Conservation (phyloP, 495 filamentous ascomycete genomes). For the Penicillium pulvis region DNA sequence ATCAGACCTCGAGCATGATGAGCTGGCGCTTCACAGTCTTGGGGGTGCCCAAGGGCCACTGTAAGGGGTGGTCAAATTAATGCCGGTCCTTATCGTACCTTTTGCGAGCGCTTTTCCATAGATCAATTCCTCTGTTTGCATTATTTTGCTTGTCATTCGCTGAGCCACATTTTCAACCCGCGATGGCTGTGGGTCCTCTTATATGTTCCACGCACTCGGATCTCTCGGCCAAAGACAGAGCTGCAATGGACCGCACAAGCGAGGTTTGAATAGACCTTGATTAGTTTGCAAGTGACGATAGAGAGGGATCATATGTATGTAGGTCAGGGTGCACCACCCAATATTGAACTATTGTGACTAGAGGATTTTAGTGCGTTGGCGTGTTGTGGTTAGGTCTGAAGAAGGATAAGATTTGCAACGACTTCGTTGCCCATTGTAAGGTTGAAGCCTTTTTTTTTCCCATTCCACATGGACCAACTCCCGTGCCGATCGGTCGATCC, state of each 20-base stretch:
- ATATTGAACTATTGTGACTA: background rate
- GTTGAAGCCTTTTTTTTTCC: background rate
- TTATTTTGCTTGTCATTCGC: constrained; percentile 7
- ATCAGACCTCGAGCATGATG: constrained; percentile 39
- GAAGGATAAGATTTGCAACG: constrained; percentile 5
- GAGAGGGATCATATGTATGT: constrained; percentile 1
- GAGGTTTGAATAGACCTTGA: background rate
- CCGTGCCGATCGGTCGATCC: constrained; percentile 27
- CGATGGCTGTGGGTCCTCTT: constrained; percentile 2
- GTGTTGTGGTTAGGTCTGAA: background rate
- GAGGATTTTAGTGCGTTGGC: background rate
- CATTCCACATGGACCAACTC: constrained; percentile 14
- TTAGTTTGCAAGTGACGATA: background rate
- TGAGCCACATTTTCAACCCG: background rate
- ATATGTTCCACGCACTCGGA: constrained; percentile 4
- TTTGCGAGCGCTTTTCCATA: background rate
- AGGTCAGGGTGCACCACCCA: background rate
- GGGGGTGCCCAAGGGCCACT: constrained; percentile 48
- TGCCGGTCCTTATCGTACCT: background rate
- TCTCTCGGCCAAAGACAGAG: background rate
- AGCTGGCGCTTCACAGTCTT: constrained; percentile 52
- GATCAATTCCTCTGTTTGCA: background rate
- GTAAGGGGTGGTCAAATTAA: constrained; percentile 14
- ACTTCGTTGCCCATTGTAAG: constrained; percentile 4
- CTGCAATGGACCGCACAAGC: background rate